Evolutionary conservation across 2,329 filamentous ascomycete species (phyloP).

Genomic region (Sclerotinia borealis): DNA sequence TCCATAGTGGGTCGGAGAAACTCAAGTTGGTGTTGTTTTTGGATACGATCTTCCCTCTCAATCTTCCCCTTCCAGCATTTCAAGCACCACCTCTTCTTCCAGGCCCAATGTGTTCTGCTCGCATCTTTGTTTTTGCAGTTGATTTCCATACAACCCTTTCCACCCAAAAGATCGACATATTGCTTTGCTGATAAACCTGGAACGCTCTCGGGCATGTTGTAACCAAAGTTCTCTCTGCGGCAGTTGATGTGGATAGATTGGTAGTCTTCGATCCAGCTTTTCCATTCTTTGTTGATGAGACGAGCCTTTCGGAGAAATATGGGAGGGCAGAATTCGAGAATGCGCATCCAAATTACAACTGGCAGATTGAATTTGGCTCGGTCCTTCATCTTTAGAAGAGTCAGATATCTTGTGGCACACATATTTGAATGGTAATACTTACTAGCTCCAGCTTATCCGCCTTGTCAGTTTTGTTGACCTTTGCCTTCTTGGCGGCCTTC

Average conservation of each 20-base stretch:
- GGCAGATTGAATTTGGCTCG: conserved; percentile 16
- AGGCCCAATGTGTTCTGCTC: conserved; percentile 31
- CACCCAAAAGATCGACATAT: conserved; percentile 29
- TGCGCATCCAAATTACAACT: conserved; percentile 27
- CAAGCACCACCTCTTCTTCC: conserved; percentile 29
- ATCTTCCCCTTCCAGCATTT: conserved; percentile 28
- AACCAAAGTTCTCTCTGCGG: conserved; percentile 28
- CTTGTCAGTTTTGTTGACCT: conserved; percentile 16
- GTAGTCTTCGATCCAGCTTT: conserved; percentile 21
- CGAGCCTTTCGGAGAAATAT: conserved; percentile 29
- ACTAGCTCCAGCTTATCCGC: conserved; percentile 18
- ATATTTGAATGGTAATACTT: conserved; percentile 10
- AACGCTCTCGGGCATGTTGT: conserved; percentile 24
- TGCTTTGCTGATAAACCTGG: conserved; percentile 23
- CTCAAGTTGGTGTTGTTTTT: conserved; percentile 23
- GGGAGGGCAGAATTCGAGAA: conserved; percentile 30
- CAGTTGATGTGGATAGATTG: conserved; percentile 29
- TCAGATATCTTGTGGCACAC: conserved; percentile 12
- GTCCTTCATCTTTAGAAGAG: conserved; percentile 8
- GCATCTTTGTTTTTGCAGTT: conserved; percentile 25
- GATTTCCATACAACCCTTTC: conserved; percentile 28
- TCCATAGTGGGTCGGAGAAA: conserved; percentile 20
- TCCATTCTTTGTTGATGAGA: conserved; percentile 21
- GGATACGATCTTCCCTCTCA: conserved; percentile 28
- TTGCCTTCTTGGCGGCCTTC: conserved; percentile 15